These are phyloP conservation scores for Cordyceps tenuipes DNA, from an alignment of 2,329 filamentous ascomycete species.

Conservation along the genomic window DNA sequence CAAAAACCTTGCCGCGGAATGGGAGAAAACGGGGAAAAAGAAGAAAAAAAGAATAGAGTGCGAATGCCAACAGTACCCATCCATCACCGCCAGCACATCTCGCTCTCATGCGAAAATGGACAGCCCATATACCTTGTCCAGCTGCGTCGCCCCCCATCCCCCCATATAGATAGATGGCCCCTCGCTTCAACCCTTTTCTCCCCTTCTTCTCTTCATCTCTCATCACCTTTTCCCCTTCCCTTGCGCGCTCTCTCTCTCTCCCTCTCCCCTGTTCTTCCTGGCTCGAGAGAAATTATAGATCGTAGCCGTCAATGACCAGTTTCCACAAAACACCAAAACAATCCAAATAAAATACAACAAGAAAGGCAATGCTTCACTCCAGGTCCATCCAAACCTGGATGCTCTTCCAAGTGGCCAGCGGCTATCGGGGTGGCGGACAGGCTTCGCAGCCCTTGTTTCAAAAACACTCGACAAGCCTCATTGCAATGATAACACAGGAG, in stretches of 20 bases:
- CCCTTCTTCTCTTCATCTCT: neutral
- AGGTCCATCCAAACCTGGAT: neutral
- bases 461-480: neutral
- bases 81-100: neutral
- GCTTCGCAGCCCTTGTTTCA: neutral
- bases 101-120: neutral
- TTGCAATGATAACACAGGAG: conserved; percentile 8
- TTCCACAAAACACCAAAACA: conserved; percentile 12
- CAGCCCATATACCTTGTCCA: neutral
- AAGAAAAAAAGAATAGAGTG: conserved; percentile 12
- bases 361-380: conserved; percentile 2
- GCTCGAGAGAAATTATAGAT: conserved; percentile 1
- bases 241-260: too few species aligned
- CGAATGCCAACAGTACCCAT: neutral
- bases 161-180: neutral
- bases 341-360: conserved; percentile 18
- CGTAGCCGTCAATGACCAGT: conserved; percentile 6
- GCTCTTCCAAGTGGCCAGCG: neutral
- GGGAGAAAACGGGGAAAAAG: conserved; percentile 11
- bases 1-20: neutral
- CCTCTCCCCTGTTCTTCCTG: neutral
- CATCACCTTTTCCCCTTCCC: too few species aligned
- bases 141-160: neutral
- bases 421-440: neutral
- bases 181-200: neutral